phyloP scores from a whole-genome alignment of 331 rosid species.

The Erythrophleum ivorense region DNA sequence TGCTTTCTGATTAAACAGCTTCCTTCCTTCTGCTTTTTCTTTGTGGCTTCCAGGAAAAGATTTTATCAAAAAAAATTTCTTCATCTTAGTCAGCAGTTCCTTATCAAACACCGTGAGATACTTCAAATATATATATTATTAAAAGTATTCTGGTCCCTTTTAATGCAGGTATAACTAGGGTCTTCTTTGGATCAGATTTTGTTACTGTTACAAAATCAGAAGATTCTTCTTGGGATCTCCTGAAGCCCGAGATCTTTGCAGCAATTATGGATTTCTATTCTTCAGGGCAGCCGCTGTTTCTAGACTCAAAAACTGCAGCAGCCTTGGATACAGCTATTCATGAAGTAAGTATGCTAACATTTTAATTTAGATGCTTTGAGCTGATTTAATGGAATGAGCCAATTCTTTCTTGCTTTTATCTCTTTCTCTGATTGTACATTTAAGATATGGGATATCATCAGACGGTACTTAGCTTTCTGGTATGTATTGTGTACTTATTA shows the following conservation, averaged over 20 bases:
- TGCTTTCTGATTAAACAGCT: background rate
- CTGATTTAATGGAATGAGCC: background rate
- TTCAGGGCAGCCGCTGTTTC: constrained; percentile 84
- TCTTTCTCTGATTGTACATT: background rate
- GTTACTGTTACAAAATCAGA: constrained; percentile 90
- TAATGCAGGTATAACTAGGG: constrained; percentile 72
- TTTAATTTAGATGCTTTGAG: constrained; percentile 21
- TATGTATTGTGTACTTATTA: background rate
- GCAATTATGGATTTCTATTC: constrained; percentile 95
- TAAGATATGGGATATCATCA: background rate
- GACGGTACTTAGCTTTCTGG: background rate
- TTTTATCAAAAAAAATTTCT: background rate
- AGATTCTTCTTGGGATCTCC: constrained; percentile 79
- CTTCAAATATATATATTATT: background rate
- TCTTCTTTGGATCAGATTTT: constrained; percentile 91
- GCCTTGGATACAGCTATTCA: constrained; percentile 89
- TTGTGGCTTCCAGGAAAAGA: background rate
- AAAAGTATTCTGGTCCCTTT: background rate
- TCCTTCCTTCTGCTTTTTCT: background rate
- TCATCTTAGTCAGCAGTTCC: background rate
- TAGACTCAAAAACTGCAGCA: constrained; percentile 77
- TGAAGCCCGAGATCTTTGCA: constrained; percentile 92
- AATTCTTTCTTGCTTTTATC: background rate
- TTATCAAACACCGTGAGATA: background rate
- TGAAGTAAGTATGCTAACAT: constrained; percentile 53